Evolutionary conservation across 345 rosid species (phyloP).

Genomic region (Lumnitzera littorea): DNA sequence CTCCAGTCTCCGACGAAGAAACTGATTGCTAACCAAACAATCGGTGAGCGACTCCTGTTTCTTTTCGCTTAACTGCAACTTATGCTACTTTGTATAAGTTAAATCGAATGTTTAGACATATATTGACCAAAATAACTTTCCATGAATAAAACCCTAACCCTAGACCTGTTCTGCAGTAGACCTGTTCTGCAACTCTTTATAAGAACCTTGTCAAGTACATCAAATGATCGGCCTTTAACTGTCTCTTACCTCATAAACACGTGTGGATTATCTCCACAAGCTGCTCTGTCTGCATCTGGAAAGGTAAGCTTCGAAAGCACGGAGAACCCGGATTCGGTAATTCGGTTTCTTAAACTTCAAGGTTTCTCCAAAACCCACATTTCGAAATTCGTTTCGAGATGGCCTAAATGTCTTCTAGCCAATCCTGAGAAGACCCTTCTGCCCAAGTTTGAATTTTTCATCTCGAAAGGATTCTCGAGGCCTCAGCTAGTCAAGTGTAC

Average conservation of each 20-base stretch:
- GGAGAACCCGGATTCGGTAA: constrained; percentile 10
- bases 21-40: too few relatives aligned
- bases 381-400: constrained; percentile 1
- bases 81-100: too few relatives aligned
- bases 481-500: constrained; percentile 7
- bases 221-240: constrained; percentile 12
- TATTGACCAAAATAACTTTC: too few relatives aligned
- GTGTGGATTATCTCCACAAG: constrained; percentile 26
- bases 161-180: too few relatives aligned
- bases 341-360: constrained; percentile 10
- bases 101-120: too few relatives aligned
- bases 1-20: too few relatives aligned
- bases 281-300: constrained; percentile 15
- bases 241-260: constrained; percentile 29
- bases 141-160: too few relatives aligned
- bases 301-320: constrained; percentile 9
- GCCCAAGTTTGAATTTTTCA: constrained; percentile 33
- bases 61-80: too few relatives aligned
- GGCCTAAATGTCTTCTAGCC: constrained; percentile 1
- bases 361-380: constrained; percentile 26
- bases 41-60: too few relatives aligned
- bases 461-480: constrained; percentile 21
- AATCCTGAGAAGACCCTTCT: constrained; percentile 19
- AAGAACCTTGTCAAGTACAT: too few relatives aligned
- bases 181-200: too few relatives aligned